Conservation (phyloP, 2,329 filamentous ascomycete genomes). For the Trichoderma aggressivum region DNA sequence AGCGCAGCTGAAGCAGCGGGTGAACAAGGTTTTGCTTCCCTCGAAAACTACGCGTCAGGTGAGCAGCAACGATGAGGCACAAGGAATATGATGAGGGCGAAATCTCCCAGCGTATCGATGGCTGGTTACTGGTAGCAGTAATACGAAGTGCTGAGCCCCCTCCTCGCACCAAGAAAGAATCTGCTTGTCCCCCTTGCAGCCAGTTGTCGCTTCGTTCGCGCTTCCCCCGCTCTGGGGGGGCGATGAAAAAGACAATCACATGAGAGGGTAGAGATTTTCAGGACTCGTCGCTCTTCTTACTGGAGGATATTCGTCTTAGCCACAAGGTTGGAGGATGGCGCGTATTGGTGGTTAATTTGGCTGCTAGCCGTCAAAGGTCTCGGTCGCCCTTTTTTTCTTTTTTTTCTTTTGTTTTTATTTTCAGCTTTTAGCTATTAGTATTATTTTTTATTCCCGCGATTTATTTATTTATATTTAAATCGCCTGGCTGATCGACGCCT, state of each 20-base stretch:
- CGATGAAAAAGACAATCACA: conserved; percentile 8
- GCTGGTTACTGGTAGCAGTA: neutral
- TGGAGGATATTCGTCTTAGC: conserved; percentile 14
- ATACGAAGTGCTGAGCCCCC: neutral
- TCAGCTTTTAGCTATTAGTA: neutral
- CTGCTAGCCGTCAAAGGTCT: neutral
- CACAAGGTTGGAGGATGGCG: neutral
- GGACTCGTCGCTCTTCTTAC: neutral
- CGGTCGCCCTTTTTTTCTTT: neutral
- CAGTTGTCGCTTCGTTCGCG: neutral
- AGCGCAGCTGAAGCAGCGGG: neutral
- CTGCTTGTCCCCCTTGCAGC: neutral
- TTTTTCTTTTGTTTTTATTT: neutral
- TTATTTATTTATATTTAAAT: neutral
- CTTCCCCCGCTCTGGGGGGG: neutral
- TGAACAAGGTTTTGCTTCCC: conserved; percentile 3
- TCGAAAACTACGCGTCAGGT: neutral
- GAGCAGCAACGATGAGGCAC: neutral
- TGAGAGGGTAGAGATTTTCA: conserved; percentile 15
- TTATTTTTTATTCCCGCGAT: neutral
- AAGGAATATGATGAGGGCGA: neutral
- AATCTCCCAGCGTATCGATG: neutral
- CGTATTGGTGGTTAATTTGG: conserved; percentile 2
- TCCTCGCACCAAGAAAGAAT: neutral
- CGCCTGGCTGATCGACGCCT: neutral